Conservation (phyloP, 2,329 filamentous ascomycete genomes). For the Aspergillus novofumigatus region DNA sequence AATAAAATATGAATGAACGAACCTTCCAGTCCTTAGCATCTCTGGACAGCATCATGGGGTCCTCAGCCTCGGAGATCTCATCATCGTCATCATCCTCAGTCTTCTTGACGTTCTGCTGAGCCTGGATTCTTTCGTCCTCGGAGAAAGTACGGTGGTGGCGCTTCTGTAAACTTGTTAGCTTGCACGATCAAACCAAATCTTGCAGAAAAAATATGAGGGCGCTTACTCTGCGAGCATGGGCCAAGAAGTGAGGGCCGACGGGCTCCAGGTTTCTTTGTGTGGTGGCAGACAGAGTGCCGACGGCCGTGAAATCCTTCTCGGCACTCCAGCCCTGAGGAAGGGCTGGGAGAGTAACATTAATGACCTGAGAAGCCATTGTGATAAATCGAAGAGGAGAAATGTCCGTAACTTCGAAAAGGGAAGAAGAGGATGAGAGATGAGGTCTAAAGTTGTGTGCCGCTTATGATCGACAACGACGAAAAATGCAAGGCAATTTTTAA, state of each 20-base stretch:
- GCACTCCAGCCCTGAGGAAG: constrained; percentile 74
- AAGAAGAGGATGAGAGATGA: neutral
- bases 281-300: constrained; percentile 71
- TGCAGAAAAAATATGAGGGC: too few species aligned
- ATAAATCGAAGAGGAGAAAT: constrained; percentile 6
- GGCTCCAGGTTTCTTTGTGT: constrained; percentile 89
- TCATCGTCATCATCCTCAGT: constrained; percentile 85
- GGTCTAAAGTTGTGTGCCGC: constrained; percentile 12
- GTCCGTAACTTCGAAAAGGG: constrained; percentile 1
- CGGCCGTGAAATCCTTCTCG: constrained; percentile 87
- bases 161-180: constrained; percentile 43
- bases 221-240: constrained; percentile 77
- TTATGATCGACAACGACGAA: constrained; percentile 9
- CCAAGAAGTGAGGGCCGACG: constrained; percentile 94
- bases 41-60: constrained; percentile 82
- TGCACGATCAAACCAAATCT: constrained; percentile 36
- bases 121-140: constrained; percentile 96
- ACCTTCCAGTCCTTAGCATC: constrained; percentile 99
- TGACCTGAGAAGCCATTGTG: constrained; percentile 60
- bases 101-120: constrained; percentile 91
- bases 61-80: constrained; percentile 91
- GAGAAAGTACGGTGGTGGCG: constrained; percentile 97
- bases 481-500: constrained; percentile 23
- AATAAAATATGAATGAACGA: constrained; percentile 21
- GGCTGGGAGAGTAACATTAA: constrained; percentile 56